Evolutionary conservation across 106 monocot genomes (phyloP).

Genomic region (Allium fistulosum): DNA sequence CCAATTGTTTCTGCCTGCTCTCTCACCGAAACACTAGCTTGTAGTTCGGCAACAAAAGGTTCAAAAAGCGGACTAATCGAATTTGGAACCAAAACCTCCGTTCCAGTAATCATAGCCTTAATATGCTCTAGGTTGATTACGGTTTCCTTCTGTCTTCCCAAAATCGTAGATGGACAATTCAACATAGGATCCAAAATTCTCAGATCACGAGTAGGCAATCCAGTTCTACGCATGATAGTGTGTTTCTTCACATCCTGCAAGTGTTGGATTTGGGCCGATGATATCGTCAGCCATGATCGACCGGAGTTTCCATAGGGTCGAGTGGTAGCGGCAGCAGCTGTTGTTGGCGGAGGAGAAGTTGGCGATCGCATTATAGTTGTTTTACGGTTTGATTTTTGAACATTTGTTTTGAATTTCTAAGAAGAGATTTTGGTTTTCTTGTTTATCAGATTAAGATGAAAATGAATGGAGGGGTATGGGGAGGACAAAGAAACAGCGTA

Average conservation of each 20-base stretch:
- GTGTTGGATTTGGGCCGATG: slow-evolving; percentile 18
- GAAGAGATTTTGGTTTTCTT: no score
- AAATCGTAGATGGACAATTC: slow-evolving; percentile 53
- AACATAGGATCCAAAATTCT: slow-evolving; percentile 53
- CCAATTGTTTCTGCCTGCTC: slow-evolving; percentile 10
- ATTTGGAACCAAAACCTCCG: slow-evolving; percentile 49
- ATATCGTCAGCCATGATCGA: slow-evolving; percentile 45
- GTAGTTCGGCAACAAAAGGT: slow-evolving; percentile 35
- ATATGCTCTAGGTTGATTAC: slow-evolving; percentile 64
- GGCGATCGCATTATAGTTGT: neutral
- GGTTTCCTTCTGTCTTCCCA: slow-evolving; percentile 53
- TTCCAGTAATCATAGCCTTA: slow-evolving; percentile 51
- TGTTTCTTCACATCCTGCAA: slow-evolving; percentile 53
- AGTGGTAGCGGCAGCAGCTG: neutral
- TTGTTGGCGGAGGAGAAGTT: neutral
- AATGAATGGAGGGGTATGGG: no score
- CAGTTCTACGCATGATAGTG: slow-evolving; percentile 51
- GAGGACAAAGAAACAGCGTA: no score
- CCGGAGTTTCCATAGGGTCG: slow-evolving; percentile 22
- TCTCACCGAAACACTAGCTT: slow-evolving; percentile 17
- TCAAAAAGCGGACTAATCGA: slow-evolving; percentile 34
- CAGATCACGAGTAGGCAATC: slow-evolving; percentile 53
- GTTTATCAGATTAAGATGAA: no score
- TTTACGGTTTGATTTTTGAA: no score
- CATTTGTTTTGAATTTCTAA: no score